Percentiles rank a stretch among this genome's conserved stretches.
These are phyloP conservation scores for Curvularia hawaiiensis DNA, from an alignment of 2,329 filamentous ascomycete genomes.

Conservation along the genomic window DNA sequence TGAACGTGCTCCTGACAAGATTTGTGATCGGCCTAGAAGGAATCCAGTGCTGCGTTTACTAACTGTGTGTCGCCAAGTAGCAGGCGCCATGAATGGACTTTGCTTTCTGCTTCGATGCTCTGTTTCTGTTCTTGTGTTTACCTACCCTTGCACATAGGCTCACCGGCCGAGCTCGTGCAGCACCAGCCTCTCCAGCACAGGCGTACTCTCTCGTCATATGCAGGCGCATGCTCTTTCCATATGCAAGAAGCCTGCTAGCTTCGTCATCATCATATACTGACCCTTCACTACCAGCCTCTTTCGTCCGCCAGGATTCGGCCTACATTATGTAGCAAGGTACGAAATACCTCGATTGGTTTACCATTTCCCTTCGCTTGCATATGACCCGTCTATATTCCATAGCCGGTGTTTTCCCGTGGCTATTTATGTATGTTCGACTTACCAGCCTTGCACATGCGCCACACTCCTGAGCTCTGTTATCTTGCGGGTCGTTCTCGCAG, in stretches of 20 bases:
- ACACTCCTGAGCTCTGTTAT: neutral
- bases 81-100: constrained; percentile 14
- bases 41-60: constrained; percentile 18
- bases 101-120: constrained; percentile 32
- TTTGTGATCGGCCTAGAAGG: constrained; percentile 27
- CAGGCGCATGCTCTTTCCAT: constrained; percentile 19
- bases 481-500: neutral
- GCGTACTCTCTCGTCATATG: constrained; percentile 20
- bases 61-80: constrained; percentile 20
- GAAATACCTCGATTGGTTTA: constrained; percentile 15
- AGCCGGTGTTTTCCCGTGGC: neutral
- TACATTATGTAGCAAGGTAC: constrained; percentile 39
- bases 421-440: neutral
- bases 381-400: neutral
- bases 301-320: constrained; percentile 28
- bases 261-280: constrained; percentile 36
- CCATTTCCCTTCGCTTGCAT: neutral
- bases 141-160: constrained; percentile 32
- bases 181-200: constrained; percentile 37
- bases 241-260: constrained; percentile 27
- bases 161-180: constrained; percentile 28
- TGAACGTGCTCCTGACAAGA: constrained; percentile 22
- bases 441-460: neutral
- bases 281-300: constrained; percentile 25
- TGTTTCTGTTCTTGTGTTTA: constrained; percentile 31